phyloP scores from a whole-genome alignment of 2,329 filamentous ascomycete species.

The Elsinoe australis region DNA sequence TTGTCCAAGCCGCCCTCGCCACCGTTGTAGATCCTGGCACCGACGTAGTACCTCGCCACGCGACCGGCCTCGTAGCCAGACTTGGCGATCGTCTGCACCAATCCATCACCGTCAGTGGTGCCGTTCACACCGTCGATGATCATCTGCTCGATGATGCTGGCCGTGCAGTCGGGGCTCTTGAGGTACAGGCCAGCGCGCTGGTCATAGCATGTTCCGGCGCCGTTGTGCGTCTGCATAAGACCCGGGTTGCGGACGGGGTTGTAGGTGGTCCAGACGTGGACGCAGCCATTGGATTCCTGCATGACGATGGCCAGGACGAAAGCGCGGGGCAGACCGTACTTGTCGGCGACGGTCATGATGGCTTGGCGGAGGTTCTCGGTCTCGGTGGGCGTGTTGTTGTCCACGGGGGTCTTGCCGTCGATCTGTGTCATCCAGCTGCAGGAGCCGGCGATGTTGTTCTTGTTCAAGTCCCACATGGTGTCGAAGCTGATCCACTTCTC shows the following conservation, averaged over 20 bases:
- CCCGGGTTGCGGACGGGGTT: constrained; percentile 34
- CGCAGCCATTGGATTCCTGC: constrained; percentile 43
- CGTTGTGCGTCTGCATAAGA: constrained; percentile 41
- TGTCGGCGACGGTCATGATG: constrained; percentile 37
- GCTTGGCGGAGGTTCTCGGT: constrained; percentile 30
- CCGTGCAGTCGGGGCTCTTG: constrained; percentile 34
- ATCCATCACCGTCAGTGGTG: constrained; percentile 37
- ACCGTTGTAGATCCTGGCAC: constrained; percentile 46
- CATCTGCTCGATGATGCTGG: constrained; percentile 34
- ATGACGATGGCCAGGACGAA: constrained; percentile 41
- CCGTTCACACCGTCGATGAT: constrained; percentile 39
- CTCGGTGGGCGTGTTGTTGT: constrained; percentile 35
- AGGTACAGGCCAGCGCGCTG: constrained; percentile 22
- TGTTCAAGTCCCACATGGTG: constrained; percentile 31
- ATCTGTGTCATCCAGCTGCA: constrained; percentile 25
- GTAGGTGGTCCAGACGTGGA: constrained; percentile 37
- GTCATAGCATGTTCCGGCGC: constrained; percentile 34
- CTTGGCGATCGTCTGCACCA: constrained; percentile 34
- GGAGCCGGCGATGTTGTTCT: constrained; percentile 30
- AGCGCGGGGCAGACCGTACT: constrained; percentile 23
- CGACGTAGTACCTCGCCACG: constrained; percentile 39
- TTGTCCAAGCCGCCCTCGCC: constrained; percentile 34
- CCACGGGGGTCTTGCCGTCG: constrained; percentile 24
- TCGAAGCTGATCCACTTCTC: constrained; percentile 33
- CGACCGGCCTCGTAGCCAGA: constrained; percentile 24